These are phyloP conservation scores for Schizophyllum amplum DNA, from an alignment of 1,284 basidiomycete genomes.

Conservation along the genomic window DNA sequence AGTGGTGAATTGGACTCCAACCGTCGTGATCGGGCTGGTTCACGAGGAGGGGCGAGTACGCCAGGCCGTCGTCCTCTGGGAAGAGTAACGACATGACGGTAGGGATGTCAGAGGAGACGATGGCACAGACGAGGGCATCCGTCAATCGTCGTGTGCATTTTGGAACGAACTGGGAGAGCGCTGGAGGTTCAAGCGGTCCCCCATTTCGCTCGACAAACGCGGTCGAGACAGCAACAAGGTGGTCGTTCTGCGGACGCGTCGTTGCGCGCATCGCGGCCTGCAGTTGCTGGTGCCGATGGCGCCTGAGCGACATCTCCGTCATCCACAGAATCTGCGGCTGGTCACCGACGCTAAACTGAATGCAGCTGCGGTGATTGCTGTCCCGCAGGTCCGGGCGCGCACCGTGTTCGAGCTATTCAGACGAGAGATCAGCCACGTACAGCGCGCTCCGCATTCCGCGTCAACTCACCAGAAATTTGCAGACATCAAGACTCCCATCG, in stretches of 20 bases:
- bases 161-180: conserved; percentile 27
- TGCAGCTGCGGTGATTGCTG: conserved; percentile 55
- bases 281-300: conserved; percentile 43
- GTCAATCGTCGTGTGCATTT: conserved; percentile 32
- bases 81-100: conserved; percentile 51
- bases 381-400: conserved; percentile 66
- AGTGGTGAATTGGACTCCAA: conserved; percentile 66
- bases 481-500: conserved; percentile 57
- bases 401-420: conserved; percentile 48
- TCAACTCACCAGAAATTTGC: conserved; percentile 46
- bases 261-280: conserved; percentile 6
- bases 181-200: conserved; percentile 29
- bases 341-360: conserved; percentile 49
- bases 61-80: conserved; percentile 30
- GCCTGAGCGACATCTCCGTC: conserved; percentile 58
- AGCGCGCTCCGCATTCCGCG: neutral
- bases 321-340: conserved; percentile 58
- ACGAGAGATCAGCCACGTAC: conserved; percentile 9
- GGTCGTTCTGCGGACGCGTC: conserved; percentile 14
- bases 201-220: conserved; percentile 4
- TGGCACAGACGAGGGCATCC: conserved; percentile 43
- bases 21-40: conserved; percentile 58
- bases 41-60: conserved; percentile 40
- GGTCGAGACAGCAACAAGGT: neutral
- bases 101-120: conserved; percentile 38